These are phyloP conservation scores for Calonectria hawksworthii DNA, from an alignment of 2,329 filamentous ascomycete genomes.

Conservation along the genomic window DNA sequence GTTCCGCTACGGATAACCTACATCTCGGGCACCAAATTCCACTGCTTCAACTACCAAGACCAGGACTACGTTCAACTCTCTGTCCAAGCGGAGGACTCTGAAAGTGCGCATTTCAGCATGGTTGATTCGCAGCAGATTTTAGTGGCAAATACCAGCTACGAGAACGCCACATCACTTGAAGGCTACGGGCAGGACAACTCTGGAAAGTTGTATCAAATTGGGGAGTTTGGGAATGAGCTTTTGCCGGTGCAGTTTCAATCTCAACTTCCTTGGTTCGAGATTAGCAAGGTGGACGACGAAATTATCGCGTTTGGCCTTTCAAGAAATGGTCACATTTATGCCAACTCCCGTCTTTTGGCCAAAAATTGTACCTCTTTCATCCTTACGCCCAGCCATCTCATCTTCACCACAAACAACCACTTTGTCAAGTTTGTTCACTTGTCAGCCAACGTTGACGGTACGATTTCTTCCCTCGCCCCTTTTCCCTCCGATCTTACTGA, in stretches of 20 bases:
- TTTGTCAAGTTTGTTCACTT: conserved; percentile 95
- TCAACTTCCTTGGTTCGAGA: conserved; percentile 68
- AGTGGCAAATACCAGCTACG: conserved; percentile 50
- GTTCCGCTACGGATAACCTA: conserved; percentile 52
- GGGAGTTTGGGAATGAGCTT: conserved; percentile 48
- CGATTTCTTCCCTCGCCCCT: conserved; percentile 33
- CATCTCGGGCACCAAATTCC: conserved; percentile 45
- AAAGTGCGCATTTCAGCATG: conserved; percentile 30
- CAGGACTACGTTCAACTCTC: conserved; percentile 41
- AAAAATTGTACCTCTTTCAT: conserved; percentile 95
- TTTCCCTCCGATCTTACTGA: conserved; percentile 35
- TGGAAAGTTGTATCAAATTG: conserved; percentile 60
- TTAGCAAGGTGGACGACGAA: conserved; percentile 58
- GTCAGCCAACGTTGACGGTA: conserved; percentile 72
- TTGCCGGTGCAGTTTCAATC: conserved; percentile 57
- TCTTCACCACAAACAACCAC: conserved; percentile 94
- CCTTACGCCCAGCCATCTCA: conserved; percentile 83
- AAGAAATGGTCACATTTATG: conserved; percentile 82
- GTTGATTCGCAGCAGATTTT: conserved; percentile 41
- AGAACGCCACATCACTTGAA: conserved; percentile 47
- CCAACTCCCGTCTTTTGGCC: conserved; percentile 78
- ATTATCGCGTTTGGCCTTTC: conserved; percentile 75
- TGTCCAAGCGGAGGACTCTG: conserved; percentile 33
- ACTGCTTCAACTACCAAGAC: conserved; percentile 50
- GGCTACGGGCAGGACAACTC: conserved; percentile 61